Conservation (phyloP, 2,329 filamentous ascomycete species). For the Fusarium liriodendri region DNA sequence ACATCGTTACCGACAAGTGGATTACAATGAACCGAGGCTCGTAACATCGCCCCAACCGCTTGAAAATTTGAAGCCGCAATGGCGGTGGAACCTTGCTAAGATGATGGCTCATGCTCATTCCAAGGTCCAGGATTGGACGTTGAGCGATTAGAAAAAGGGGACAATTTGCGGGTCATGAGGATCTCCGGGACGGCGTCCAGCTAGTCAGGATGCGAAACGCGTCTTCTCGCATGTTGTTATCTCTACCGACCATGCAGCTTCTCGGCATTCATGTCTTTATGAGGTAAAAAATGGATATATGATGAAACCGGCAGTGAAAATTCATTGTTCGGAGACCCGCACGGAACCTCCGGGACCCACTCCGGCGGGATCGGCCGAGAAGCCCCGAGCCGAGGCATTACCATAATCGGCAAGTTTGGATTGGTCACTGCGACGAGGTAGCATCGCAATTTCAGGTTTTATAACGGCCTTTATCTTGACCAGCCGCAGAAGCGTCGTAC, state of each 20-base stretch:
- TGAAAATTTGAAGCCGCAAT: background rate
- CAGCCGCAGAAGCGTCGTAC: background rate
- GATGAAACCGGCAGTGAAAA: conserved; percentile 7
- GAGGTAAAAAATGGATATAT: background rate
- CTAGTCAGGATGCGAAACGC: background rate
- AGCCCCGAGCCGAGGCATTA: conserved; percentile 31
- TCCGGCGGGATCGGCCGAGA: conserved; percentile 32
- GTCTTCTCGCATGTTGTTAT: background rate
- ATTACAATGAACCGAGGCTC: conserved; percentile 3
- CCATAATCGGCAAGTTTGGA: conserved; percentile 6
- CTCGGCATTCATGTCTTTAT: conserved; percentile 15
- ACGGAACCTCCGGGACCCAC: conserved; percentile 33
- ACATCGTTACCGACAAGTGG: background rate
- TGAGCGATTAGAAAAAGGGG: background rate
- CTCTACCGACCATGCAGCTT: background rate
- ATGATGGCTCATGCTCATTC: background rate
- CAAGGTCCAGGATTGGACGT: background rate
- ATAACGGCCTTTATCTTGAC: conserved; percentile 11
- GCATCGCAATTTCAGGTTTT: conserved; percentile 12
- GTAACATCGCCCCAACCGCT: background rate
- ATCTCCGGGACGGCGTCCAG: background rate
- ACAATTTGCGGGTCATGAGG: background rate
- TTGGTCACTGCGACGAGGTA: conserved; percentile 1
- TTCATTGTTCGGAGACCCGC: conserved; percentile 8
- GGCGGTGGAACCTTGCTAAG: background rate